A percentile compares a stretch with the other conserved stretches of the same genome.
phyloP scores from a whole-genome alignment of 352 stramenopile genomes.

The Pythium sukuiense region DNA sequence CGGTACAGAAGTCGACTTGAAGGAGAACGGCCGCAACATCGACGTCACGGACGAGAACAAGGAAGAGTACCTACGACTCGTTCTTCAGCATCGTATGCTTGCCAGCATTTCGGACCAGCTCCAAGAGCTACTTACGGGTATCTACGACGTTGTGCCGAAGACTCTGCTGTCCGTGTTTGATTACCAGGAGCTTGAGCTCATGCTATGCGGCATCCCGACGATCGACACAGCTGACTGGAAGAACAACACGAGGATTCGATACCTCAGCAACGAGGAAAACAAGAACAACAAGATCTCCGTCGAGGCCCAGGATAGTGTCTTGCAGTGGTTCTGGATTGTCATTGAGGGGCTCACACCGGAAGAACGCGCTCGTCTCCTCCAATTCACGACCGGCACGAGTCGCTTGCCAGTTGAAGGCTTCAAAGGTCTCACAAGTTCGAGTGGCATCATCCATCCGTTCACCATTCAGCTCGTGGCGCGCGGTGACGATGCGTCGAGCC shows the following conservation, averaged over 20 bases:
- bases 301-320: slow-evolving; percentile 56
- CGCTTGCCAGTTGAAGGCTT: slow-evolving; percentile 92
- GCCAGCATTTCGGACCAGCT: slow-evolving; percentile 90
- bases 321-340: slow-evolving; percentile 92
- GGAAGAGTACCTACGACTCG: slow-evolving; percentile 93
- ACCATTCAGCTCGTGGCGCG: slow-evolving; percentile 68
- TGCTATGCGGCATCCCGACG: slow-evolving; percentile 84
- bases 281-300: slow-evolving; percentile 37
- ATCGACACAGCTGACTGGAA: slow-evolving; percentile 91
- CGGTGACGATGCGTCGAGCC: slow-evolving; percentile 44
- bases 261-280: slow-evolving; percentile 49
- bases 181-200: slow-evolving; percentile 96
- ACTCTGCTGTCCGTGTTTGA: slow-evolving; percentile 89
- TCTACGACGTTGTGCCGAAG: slow-evolving; percentile 92
- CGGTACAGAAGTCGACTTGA: slow-evolving; percentile 86
- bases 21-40: slow-evolving; percentile 86
- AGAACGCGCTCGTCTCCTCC: slow-evolving; percentile 94
- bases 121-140: slow-evolving; percentile 86
- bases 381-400: slow-evolving; percentile 97
- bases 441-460: slow-evolving; percentile 79
- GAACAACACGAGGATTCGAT: slow-evolving; percentile 58
- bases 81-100: slow-evolving; percentile 93
- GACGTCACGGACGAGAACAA: slow-evolving; percentile 95
- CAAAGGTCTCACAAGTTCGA: slow-evolving; percentile 74
- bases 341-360: slow-evolving; percentile 85